Conservation (phyloP, 169 alveolate species). For the Cardiosporidium cionae region DNA sequence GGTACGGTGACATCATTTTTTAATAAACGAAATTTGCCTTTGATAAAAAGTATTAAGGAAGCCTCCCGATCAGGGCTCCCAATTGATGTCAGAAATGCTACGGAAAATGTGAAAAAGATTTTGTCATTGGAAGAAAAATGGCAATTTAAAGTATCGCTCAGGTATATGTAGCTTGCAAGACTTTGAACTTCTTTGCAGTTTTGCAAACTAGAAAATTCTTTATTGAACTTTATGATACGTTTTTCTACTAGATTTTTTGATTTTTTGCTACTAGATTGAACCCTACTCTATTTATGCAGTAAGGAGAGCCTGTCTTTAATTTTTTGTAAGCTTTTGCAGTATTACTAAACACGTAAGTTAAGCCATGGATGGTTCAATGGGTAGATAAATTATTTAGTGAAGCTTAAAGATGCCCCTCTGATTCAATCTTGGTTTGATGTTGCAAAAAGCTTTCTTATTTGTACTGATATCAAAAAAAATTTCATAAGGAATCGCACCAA, state of each 20-base stretch:
- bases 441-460: too few species aligned
- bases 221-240: not conserved
- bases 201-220: not conserved
- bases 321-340: not conserved
- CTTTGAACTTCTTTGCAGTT: not conserved
- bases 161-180: not conserved
- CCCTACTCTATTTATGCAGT: not conserved
- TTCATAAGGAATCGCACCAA: not conserved
- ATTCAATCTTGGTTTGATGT: too few species aligned
- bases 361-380: too few species aligned
- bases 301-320: not conserved
- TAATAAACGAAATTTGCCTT: slow-evolving; percentile 5
- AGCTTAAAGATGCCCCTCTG: too few species aligned
- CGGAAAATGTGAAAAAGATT: not conserved
- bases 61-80: not conserved
- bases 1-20: slow-evolving; percentile 8
- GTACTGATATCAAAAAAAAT: too few species aligned
- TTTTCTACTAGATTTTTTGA: not conserved
- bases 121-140: slow-evolving; percentile 6
- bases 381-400: too few species aligned
- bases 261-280: not conserved
- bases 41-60: slow-evolving; percentile 10
- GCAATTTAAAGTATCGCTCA: not conserved
- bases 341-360: too few species aligned
- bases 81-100: not conserved